Base-by-base conservation (phyloP, 352 stramenopile species). In the Aphanomyces stellatus region DNA sequence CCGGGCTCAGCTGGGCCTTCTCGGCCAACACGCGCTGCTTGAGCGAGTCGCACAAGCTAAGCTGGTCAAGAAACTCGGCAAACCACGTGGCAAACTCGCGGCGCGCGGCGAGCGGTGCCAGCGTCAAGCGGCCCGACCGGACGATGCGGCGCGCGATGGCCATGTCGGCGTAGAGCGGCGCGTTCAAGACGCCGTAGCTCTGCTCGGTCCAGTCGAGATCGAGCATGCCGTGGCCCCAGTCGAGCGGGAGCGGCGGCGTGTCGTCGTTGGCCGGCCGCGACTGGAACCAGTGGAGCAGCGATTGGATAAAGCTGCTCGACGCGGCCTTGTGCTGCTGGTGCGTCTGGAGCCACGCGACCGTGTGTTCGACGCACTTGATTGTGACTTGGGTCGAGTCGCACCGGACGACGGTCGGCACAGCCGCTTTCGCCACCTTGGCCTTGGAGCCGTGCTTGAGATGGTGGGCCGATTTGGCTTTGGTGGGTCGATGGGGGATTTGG, bases 11-110 rank as follows among this genome's bases (percentile, higher is more conserved):
- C 5, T 86, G 60, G 37, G 76, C 79, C 48, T 80, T 77, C 62
- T 88, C 80, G 57, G 87, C 80, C 28, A 88, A 71, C 25, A 91
- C 34, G 42, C 84, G 85, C 60, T 88, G 77, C 69, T 91, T 91
- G 0, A 91, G 66, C 13, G 69, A 17, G 19, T 51, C 33, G n/a
- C 35, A 34, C 10, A 46, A 15, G 3, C 37, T n/a, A 11, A 64
- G 22, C 24, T 43, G 31, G 19, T 33, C 55, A 15, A 64, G 30
- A 28, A 64, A 64, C 4, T 46, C 55, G 24, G 35, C 37, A 28
- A 64, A 24, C 55, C 55, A 64, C 3, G 25, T 22, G 6, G 35
- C 33, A 51, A 64, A 64, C 40, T 24, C 55, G 13, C 22, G 17
- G 22, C 55, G 37, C 35, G 49, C 31, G 24, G 33, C n/a, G 15